Evolutionary conservation across 371 early-diverging fungal species (phyloP).

Genomic region (Saksenaea oblongispora): DNA sequence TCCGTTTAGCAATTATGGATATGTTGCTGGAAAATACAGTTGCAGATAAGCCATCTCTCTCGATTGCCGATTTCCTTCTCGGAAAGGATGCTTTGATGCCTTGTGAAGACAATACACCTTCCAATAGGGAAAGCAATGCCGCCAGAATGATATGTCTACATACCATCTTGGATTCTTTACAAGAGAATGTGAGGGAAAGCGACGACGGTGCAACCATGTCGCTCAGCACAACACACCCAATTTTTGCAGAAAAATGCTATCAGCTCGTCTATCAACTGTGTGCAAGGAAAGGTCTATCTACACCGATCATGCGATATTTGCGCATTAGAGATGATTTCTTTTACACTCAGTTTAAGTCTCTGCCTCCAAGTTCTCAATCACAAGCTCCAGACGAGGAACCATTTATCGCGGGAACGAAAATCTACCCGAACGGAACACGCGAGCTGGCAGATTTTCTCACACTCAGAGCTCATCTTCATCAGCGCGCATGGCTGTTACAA

Average conservation of each 20-base stretch:
- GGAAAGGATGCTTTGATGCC: constrained; percentile 62
- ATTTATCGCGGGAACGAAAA: constrained; percentile 15
- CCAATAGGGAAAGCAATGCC: constrained; percentile 25
- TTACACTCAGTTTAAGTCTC: constrained; percentile 49
- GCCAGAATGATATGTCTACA: constrained; percentile 59
- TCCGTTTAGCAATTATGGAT: constrained; percentile 72
- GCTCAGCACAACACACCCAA: constrained; percentile 65
- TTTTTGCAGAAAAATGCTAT: constrained; percentile 82
- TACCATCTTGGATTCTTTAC: constrained; percentile 65
- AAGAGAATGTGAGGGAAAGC: constrained; percentile 27
- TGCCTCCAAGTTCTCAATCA: constrained; percentile 31
- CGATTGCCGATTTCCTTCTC: constrained; percentile 83
- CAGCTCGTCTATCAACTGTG: constrained; percentile 79
- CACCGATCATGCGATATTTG: constrained; percentile 75
- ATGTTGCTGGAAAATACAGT: constrained; percentile 61
- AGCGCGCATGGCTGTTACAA: constrained; percentile 85
- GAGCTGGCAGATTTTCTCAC: constrained; percentile 46
- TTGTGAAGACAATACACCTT: constrained; percentile 23
- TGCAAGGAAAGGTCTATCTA: constrained; percentile 62
- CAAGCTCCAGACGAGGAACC: constrained; percentile 10
- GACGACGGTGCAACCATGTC: constrained; percentile 23
- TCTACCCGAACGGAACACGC: constrained; percentile 14
- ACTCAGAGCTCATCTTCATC: constrained; percentile 67
- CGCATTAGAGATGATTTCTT: constrained; percentile 75
- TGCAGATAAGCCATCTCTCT: constrained; percentile 49